Evolutionary conservation across 1,284 basidiomycete species (phyloP).

Genomic region (Apiotrichum gamsii): DNA sequence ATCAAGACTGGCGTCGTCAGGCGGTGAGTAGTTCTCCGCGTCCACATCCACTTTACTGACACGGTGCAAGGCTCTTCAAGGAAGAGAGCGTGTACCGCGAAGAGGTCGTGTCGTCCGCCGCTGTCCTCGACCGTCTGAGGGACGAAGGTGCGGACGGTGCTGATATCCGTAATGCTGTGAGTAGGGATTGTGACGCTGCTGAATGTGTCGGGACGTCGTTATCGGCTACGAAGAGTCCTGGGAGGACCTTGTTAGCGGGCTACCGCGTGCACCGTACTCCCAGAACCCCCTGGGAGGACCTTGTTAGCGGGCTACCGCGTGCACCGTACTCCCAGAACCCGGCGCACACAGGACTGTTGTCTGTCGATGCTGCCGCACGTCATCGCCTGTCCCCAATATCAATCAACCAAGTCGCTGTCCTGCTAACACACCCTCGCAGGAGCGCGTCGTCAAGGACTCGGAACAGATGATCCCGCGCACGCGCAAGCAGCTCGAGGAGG

Average conservation of each 20-base stretch:
- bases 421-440: constrained; percentile 52
- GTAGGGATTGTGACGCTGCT: too few species aligned
- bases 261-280: too few species aligned
- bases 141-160: constrained; percentile 65
- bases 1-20: constrained; percentile 69
- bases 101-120: constrained; percentile 59
- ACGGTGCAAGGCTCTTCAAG: constrained; percentile 58
- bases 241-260: too few species aligned
- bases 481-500: constrained; percentile 56
- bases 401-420: too few species aligned
- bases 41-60: neutral
- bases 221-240: too few species aligned
- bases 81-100: constrained; percentile 64
- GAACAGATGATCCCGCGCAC: constrained; percentile 72
- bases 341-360: too few species aligned
- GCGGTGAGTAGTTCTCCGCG: constrained; percentile 54
- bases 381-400: too few species aligned
- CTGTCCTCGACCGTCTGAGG: constrained; percentile 59
- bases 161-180: constrained; percentile 72
- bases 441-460: constrained; percentile 67
- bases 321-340: too few species aligned
- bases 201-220: too few species aligned
- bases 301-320: too few species aligned
- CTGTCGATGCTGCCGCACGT: too few species aligned
- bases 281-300: too few species aligned